A percentile compares a stretch with the other conserved stretches of the same genome.
phyloP scores from a whole-genome alignment of 192 early-diverging fungal species.

The Coemansia sp. region DNA sequence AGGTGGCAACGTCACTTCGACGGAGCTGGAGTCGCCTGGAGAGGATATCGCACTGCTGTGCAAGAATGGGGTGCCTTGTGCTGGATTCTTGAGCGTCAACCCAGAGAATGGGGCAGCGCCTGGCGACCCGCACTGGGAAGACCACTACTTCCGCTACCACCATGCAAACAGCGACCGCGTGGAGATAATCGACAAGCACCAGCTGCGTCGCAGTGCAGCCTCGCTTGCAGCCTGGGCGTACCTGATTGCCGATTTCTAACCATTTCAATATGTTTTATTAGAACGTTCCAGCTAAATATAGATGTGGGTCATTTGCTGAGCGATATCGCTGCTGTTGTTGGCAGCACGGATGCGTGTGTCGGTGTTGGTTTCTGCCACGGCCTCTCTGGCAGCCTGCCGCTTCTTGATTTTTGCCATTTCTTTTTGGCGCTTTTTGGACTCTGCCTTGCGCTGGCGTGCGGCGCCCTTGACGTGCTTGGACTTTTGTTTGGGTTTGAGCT shows the following conservation, averaged over 20 bases:
- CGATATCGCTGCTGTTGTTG: not conserved
- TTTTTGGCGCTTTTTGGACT: conserved; percentile 42
- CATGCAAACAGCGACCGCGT: conserved; percentile 57
- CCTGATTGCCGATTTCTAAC: conserved; percentile 51
- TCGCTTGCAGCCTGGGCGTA: conserved; percentile 61
- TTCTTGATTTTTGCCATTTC: conserved; percentile 37
- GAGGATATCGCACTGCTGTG: conserved; percentile 58
- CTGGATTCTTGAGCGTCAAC: conserved; percentile 48
- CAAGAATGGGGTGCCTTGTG: conserved; percentile 57
- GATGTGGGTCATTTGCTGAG: conserved; percentile 19
- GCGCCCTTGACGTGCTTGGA: conserved; percentile 14
- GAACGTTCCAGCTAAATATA: conserved; percentile 13
- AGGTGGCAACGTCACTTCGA: conserved; percentile 42
- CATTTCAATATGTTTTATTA: not conserved
- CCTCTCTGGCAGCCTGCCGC: conserved; percentile 14
- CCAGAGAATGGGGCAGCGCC: conserved; percentile 43
- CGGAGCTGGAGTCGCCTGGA: conserved; percentile 35
- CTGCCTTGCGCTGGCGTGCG: conserved; percentile 24
- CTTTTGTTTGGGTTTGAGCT: not conserved
- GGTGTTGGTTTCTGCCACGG: not conserved
- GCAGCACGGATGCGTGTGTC: no score
- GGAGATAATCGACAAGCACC: conserved; percentile 54
- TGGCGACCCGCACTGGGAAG: conserved; percentile 35
- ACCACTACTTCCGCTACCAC: conserved; percentile 61
- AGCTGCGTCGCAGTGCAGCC: conserved; percentile 58